Percentiles rank a stretch among this genome's conserved stretches.
These are phyloP conservation scores for Torrubiella hemipterigena DNA, from an alignment of 2,329 filamentous ascomycete species.

Conservation along the genomic window DNA sequence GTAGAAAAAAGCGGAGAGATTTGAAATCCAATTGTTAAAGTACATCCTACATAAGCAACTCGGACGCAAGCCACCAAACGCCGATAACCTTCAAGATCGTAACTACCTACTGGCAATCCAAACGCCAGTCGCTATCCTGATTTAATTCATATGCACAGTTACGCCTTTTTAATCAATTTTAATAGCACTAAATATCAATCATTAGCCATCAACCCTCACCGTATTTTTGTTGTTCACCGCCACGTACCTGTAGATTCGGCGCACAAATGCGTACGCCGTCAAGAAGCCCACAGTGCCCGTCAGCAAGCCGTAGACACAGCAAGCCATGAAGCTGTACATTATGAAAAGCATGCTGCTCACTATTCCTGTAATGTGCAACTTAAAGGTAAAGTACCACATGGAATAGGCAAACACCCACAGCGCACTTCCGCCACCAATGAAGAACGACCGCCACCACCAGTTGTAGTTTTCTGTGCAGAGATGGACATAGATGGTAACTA, in stretches of 20 bases:
- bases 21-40: no score
- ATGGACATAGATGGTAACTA: slow-evolving; percentile 73
- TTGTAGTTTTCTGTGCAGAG: slow-evolving; percentile 78
- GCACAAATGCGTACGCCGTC: slow-evolving; percentile 72
- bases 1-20: no score
- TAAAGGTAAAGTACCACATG: slow-evolving; percentile 71
- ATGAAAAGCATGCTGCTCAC: slow-evolving; percentile 75
- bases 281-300: slow-evolving; percentile 79
- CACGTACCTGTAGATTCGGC: slow-evolving; percentile 67
- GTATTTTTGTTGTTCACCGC: no score
- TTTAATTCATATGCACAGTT: no score
- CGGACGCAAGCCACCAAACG: no score
- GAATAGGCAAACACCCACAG: slow-evolving; percentile 78
- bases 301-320: slow-evolving; percentile 67
- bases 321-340: slow-evolving; percentile 71
- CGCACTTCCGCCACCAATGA: slow-evolving; percentile 63
- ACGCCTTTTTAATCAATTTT: slow-evolving; percentile 33
- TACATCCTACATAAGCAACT: no score
- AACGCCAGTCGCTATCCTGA: no score
- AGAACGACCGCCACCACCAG: slow-evolving; percentile 89
- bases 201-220: slow-evolving; percentile 4
- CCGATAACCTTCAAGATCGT: no score
- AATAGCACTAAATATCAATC: slow-evolving; percentile 31
- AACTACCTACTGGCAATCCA: no score
- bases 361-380: slow-evolving; percentile 70